phyloP scores from a whole-genome alignment of 2,329 filamentous ascomycete genomes.

The Dothistroma pini region DNA sequence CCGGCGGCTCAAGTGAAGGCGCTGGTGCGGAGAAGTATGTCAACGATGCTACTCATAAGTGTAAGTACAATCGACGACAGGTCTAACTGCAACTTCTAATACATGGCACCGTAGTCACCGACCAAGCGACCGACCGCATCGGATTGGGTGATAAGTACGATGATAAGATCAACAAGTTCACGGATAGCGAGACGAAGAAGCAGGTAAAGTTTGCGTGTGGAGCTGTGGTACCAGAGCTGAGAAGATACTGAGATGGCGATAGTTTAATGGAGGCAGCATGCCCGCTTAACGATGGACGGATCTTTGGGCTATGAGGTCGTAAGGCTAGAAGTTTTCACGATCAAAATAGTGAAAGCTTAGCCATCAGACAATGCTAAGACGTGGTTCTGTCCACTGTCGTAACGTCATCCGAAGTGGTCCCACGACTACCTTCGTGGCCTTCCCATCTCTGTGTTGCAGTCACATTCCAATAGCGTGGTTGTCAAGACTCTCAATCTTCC shows the following conservation, averaged over 20 bases:
- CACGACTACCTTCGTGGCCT: neutral
- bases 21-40: constrained; percentile 15
- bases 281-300: neutral
- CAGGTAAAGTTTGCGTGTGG: constrained; percentile 12
- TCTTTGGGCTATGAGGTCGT: neutral
- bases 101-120: constrained; percentile 12
- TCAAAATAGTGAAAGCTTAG: no score
- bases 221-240: neutral
- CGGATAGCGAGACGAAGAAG: constrained; percentile 26
- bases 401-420: neutral
- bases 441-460: neutral
- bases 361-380: neutral
- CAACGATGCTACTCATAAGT: constrained; percentile 15
- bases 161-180: constrained; percentile 27
- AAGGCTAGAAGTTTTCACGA: no score
- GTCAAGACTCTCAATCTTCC: constrained; percentile 21
- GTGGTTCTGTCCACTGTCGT: neutral
- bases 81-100: neutral
- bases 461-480: constrained; percentile 18
- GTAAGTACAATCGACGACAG: constrained; percentile 2
- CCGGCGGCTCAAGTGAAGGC: constrained; percentile 16
- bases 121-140: constrained; percentile 20
- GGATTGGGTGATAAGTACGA: constrained; percentile 27
- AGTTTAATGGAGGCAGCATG: neutral
- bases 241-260: neutral